Base-by-base conservation (phyloP, 2,329 filamentous ascomycete species). In the Mycocentrospora acerina region DNA sequence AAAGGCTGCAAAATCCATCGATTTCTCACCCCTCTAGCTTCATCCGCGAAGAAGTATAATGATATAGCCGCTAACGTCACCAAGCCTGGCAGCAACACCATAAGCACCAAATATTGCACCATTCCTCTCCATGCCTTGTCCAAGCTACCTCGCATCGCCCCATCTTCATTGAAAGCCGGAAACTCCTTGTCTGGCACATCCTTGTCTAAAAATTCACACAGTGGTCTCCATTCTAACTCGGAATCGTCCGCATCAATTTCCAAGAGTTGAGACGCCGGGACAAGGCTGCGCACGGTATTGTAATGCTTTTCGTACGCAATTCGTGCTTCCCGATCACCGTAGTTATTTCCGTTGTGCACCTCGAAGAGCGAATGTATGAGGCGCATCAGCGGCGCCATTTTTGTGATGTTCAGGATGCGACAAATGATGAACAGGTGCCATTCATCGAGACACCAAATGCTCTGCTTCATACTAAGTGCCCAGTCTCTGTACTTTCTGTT, bases 131-230 rank as follows among this genome's bases (percentile, higher is more conserved):
- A 62, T 24, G 49, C 42, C 28, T 33, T 43, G 16, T 50, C 45
- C 12, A 60, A 26, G 14, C 46, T 39, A 11, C 33, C 39, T 4
- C 48, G 40, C 51, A 61, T 59, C 1, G 36, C 42, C 32, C 42
- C 44, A 11, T 54, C 50, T 35, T 64, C 59, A 9, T 48, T 42
- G 30, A 54, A 25, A 15, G 18, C 30, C 8, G 60, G 60, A 41
- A 47, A 64, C 24, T 27, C 17, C 7, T 37, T 40, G 15, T 56
- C 42, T 1, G 53, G 58, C 8, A 57, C 48, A 18, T 53, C 35
- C 7, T 42, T 28, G 1, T 47, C 57, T 26, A 66, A 32, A 32
- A 65, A 65, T 3, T 41, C 31, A 35, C 60, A 65, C 14, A 66
- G 34, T 15, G 50, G 42, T n/a, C 51, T 45, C 62, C 62, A 66